phyloP scores from a whole-genome alignment of 768 basidiomycete species.

The Xerocomus potaroensis region DNA sequence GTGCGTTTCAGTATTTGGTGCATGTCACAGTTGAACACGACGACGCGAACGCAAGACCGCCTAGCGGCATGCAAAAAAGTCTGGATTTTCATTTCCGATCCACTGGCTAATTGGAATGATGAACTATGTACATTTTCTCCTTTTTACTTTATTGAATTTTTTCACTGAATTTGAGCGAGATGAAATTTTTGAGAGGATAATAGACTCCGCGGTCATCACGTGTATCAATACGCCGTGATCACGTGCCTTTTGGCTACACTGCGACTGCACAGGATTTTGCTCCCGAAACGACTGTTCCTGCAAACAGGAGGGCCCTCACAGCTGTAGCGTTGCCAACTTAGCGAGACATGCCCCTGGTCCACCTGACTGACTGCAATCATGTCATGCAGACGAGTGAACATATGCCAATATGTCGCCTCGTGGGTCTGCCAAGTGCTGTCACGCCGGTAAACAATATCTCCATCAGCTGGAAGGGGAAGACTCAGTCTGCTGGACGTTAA shows the following conservation, averaged over 20 bases:
- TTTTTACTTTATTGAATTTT: too few relatives aligned
- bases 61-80: neutral
- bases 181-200: neutral
- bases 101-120: neutral
- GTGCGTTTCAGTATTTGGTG: neutral
- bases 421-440: neutral
- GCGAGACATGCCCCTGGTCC: neutral
- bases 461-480: too few relatives aligned
- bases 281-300: neutral
- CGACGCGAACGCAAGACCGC: neutral
- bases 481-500: too few relatives aligned
- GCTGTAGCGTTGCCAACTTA: neutral
- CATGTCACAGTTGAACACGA: neutral
- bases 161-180: neutral
- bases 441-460: neutral
- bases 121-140: too few relatives aligned
- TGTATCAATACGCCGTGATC: neutral
- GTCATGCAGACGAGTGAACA: neutral
- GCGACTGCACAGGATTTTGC: neutral
- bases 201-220: neutral
- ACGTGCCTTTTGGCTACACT: neutral
- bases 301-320: neutral
- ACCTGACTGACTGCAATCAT: too few relatives aligned
- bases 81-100: neutral
- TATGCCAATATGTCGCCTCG: neutral